Percentiles rank a stretch among this genome's conserved stretches.
phyloP scores from a whole-genome alignment of 2,329 filamentous ascomycete genomes.

The Drechslerella stenobrocha region DNA sequence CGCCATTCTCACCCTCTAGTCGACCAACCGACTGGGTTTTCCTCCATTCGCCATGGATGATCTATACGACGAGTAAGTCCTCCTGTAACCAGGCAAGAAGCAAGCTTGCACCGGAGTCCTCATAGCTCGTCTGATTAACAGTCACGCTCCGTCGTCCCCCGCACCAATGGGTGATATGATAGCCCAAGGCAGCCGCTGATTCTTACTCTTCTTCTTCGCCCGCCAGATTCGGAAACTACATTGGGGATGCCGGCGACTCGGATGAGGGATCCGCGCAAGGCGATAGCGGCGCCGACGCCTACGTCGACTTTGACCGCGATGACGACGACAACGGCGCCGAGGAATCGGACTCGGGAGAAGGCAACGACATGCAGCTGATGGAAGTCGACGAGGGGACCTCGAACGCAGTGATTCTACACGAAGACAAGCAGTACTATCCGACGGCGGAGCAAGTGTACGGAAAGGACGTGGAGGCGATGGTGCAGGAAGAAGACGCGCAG shows the following conservation, averaged over 20 bases:
- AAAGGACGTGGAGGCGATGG: slow-evolving; percentile 87
- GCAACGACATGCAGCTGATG: slow-evolving; percentile 82
- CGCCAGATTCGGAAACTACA: slow-evolving; percentile 91
- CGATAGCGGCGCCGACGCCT: slow-evolving; percentile 75
- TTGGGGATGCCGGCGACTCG: slow-evolving; percentile 77
- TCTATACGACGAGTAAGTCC: slow-evolving; percentile 84
- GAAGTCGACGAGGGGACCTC: slow-evolving; percentile 86
- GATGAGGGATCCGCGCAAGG: slow-evolving; percentile 79
- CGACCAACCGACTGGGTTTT: background rate
- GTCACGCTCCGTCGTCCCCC: background rate
- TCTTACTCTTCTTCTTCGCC: slow-evolving; percentile 50
- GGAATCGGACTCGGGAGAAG: slow-evolving; percentile 65
- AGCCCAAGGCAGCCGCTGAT: slow-evolving; percentile 4
- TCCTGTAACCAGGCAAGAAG: background rate
- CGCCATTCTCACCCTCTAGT: slow-evolving; percentile 1
- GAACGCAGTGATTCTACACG: slow-evolving; percentile 95
- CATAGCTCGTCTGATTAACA: slow-evolving; percentile 15
- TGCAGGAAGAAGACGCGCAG: slow-evolving; percentile 96
- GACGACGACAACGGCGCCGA: slow-evolving; percentile 65
- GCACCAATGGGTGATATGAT: background rate
- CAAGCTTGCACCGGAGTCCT: slow-evolving; percentile 1
- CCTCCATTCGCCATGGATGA: slow-evolving; percentile 73
- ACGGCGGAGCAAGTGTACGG: slow-evolving; percentile 97
- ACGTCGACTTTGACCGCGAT: slow-evolving; percentile 62
- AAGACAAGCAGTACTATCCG: slow-evolving; percentile 99